phyloP scores from a whole-genome alignment of 176 grass and related monocot genomes.

The Echinochloa phyllopogon region DNA sequence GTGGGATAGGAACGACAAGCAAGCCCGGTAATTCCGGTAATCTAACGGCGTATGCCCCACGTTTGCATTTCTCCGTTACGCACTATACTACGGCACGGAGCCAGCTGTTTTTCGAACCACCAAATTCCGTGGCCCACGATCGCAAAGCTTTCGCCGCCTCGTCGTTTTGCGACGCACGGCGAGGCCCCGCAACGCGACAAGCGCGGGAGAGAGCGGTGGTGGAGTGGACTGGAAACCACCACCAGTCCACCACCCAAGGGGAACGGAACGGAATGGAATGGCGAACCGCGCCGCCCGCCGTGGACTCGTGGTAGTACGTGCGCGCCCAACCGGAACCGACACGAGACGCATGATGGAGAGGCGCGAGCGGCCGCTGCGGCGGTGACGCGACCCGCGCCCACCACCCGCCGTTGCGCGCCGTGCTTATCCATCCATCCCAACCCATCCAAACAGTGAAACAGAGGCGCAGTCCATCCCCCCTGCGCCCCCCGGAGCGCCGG shows the following conservation, averaged over 20 bases:
- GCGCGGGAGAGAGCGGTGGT: neutral
- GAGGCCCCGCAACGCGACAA: neutral
- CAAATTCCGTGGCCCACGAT: neutral
- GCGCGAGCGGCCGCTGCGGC: neutral
- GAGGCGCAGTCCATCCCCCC: neutral
- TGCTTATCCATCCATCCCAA: slow-evolving; percentile 32
- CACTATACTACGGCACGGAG: neutral
- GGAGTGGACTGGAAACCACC: slow-evolving; percentile 19
- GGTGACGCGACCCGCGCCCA: neutral
- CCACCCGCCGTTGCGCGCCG: neutral
- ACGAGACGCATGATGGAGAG: neutral
- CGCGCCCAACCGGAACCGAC: neutral
- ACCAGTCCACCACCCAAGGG: too few species aligned
- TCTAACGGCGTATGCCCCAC: neutral
- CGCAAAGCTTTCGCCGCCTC: neutral
- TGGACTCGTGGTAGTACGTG: neutral
- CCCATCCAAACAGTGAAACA: neutral
- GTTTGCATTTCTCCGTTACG: neutral
- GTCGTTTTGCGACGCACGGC: slow-evolving; percentile 6
- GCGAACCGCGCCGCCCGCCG: neutral
- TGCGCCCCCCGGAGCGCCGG: neutral
- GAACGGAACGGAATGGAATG: neutral
- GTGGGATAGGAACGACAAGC: neutral
- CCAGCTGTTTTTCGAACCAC: neutral
- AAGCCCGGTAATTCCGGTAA: slow-evolving; percentile 13